These are phyloP conservation scores for Polysphondylium violaceum DNA, from an alignment of 78 protist species.

Conservation along the genomic window DNA sequence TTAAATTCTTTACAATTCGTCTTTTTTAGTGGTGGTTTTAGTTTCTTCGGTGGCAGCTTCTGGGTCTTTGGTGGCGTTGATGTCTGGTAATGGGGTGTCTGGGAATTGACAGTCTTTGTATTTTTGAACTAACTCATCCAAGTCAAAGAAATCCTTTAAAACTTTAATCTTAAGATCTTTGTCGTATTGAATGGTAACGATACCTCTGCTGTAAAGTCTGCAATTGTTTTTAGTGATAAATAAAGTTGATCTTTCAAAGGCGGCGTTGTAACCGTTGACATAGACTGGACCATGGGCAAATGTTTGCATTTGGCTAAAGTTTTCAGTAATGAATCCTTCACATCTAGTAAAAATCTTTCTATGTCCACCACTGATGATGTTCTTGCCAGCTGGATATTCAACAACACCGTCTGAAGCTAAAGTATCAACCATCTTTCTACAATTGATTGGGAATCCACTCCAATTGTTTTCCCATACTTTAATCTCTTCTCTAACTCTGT, in stretches of 20 bases:
- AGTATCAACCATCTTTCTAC: slow-evolving; percentile 78
- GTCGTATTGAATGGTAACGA: slow-evolving; percentile 76
- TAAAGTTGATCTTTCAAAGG: slow-evolving; percentile 59
- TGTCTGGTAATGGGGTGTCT: slow-evolving; percentile 69
- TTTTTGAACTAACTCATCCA: slow-evolving; percentile 40
- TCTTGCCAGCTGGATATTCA: slow-evolving; percentile 76
- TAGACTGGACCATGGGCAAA: slow-evolving; percentile 15
- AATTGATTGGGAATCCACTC: slow-evolving; percentile 82
- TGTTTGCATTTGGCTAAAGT: slow-evolving; percentile 51
- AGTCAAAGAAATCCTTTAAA: slow-evolving; percentile 66
- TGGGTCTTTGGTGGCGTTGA: slow-evolving; percentile 13
- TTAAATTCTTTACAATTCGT: too few species aligned
- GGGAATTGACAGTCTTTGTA: slow-evolving; percentile 74
- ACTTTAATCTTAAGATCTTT: slow-evolving; percentile 62
- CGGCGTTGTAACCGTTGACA: slow-evolving; percentile 47
- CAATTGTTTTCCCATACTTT: slow-evolving; percentile 66
- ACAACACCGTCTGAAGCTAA: slow-evolving; percentile 63
- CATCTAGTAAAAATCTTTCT: slow-evolving; percentile 54
- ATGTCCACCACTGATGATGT: slow-evolving; percentile 73
- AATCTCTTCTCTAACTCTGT: slow-evolving; percentile 53
- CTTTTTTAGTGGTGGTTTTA: too few species aligned
- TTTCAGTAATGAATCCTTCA: slow-evolving; percentile 65
- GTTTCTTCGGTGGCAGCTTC: too few species aligned
- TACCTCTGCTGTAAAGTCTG: slow-evolving; percentile 53
- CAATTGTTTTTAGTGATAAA: slow-evolving; percentile 70